Evolutionary conservation across 164 flowering plant species (phyloP), one percentile per base, ranked within the genome.

Genomic region (Tetrastigma voinierianum): DNA sequence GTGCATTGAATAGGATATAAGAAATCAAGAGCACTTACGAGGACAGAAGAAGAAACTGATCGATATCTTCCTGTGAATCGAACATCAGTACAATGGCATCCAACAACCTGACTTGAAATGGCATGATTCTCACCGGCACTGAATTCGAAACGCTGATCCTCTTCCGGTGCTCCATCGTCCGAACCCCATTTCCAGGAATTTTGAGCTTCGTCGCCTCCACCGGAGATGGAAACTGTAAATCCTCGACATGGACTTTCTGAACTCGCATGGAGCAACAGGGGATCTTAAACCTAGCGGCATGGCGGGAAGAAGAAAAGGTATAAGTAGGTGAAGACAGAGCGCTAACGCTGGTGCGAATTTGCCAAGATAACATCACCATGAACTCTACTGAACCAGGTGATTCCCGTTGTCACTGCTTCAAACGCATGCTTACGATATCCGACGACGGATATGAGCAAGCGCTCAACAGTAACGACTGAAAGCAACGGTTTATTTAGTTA

Each of bases 81-180:
- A 88, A 86, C 80, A 85, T 55, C 9, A 77, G 68, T 1, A 78
- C 66, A 44, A 91, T 74, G 56, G 89, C 86, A 18, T 86, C 85
- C 49, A 88, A 63, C 10, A 91, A 87, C 77, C 72, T 0, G 84
- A 61, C 73, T 93, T 93, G 6, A 77, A 66, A 86, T 83, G 0
- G 86, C 18, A 93, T 88, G 74, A 84, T 75, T 59, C 70, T 84
- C 76, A 95, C 82, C 8, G 94, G 87, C 19, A 94, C 97, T 72
- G 78, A 73, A 94, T 82, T 65, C 24, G 83, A 80, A 59, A 80
- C 2, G 68, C 77, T 16, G 49, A 4, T 65, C 75, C 17, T 70
- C 77, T 8, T 72, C 74, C 2, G 61, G 64, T 0, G 53, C 72
- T 32, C 40, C 40, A 13, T 67, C 64, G 6, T 53, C 72, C 2